Evolutionary conservation across 208 protist genomes (phyloP).

Genomic region (Kentomonas sorsogonicus): DNA sequence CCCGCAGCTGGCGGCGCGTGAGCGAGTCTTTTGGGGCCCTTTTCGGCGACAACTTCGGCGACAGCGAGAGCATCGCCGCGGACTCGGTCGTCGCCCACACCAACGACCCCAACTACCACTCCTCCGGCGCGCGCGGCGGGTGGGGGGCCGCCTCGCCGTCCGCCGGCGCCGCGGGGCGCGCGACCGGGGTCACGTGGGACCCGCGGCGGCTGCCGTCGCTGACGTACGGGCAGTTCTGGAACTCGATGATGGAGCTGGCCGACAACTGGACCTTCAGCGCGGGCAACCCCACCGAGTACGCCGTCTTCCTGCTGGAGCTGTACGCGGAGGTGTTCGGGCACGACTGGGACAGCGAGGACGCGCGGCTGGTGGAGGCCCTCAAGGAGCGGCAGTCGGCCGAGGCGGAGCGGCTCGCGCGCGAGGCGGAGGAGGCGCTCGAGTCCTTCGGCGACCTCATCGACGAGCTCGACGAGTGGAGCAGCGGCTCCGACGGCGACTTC

Average conservation of each 20-base stretch:
- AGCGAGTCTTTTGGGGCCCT: no score
- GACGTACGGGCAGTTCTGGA: conserved; percentile 78
- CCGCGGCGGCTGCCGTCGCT: conserved; percentile 49
- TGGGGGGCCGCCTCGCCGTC: conserved; percentile 8
- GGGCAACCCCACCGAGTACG: conserved; percentile 59
- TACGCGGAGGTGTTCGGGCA: conserved; percentile 80
- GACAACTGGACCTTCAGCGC: conserved; percentile 84
- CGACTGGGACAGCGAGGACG: conserved; percentile 72
- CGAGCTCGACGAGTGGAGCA: conserved; percentile 23
- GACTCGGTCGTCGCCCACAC: no score
- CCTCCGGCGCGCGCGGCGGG: background rate
- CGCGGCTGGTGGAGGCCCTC: conserved; percentile 26
- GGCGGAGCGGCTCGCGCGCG: conserved; percentile 14
- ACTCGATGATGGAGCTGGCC: conserved; percentile 78
- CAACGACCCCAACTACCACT: no score
- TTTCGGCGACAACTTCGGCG: conserved; percentile 6
- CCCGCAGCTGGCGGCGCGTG: background rate
- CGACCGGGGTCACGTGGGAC: conserved; percentile 19
- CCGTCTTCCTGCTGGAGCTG: conserved; percentile 71
- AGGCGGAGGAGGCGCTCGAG: conserved; percentile 24
- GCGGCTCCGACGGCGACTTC: no score
- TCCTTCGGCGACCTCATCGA: conserved; percentile 45
- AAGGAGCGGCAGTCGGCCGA: conserved; percentile 18
- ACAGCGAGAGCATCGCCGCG: conserved; percentile 8
- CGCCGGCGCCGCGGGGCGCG: conserved; percentile 15